Evolutionary conservation across 1,284 basidiomycete genomes (phyloP), one percentile per base, ranked within the genome.

Genomic region (Mycosarcoma mackinlayi): DNA sequence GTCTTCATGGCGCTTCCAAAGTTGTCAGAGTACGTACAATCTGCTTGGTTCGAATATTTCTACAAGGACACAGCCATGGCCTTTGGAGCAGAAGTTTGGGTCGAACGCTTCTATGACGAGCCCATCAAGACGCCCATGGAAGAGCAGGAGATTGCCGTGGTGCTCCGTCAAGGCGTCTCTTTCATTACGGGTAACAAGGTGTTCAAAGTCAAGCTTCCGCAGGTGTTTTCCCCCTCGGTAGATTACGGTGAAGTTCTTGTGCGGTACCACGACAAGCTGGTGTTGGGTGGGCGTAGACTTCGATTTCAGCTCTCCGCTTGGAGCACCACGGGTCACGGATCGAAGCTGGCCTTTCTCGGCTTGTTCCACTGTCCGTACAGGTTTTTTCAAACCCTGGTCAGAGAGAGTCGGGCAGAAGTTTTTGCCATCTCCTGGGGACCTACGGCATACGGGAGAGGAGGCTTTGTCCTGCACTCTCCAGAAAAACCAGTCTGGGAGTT

Each of bases 311-410:
- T 53, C 6, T 45, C 41, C 1, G 40, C 19, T 10, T 53, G 51
- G 51, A 30, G 24, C n/a, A 34, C 40, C 13, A 37, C 18, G 6
- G 28, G 30, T n/a, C n/a, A 38, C 1, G 51, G 51, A 53, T 3
- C 14, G 0, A 23, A 4, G 6, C n/a, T 53, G 4, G 51, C 33
- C 11, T 44, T 53, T 31, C 40, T 53, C 6, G 49, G 39, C 2
- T 3, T 46, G 1, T 54, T 39, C 21, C 27, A 31, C 6, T 46
- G 44, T 13, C 44, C 44, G 16, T 7, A 3, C 1, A 14, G 2
- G 2, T 24, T 30, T 6, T 39, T 40, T 37, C 1, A 14, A 6
- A 28, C 6, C 3, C 7, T 50, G 23, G 10, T 40, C 11, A 6
- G 30, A 6, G 3, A 16, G 5, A 4, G 19, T 24, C 23, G n/a